phyloP scores from a whole-genome alignment of 371 early-diverging fungal genomes.

The Haplosporangium sp. region DNA sequence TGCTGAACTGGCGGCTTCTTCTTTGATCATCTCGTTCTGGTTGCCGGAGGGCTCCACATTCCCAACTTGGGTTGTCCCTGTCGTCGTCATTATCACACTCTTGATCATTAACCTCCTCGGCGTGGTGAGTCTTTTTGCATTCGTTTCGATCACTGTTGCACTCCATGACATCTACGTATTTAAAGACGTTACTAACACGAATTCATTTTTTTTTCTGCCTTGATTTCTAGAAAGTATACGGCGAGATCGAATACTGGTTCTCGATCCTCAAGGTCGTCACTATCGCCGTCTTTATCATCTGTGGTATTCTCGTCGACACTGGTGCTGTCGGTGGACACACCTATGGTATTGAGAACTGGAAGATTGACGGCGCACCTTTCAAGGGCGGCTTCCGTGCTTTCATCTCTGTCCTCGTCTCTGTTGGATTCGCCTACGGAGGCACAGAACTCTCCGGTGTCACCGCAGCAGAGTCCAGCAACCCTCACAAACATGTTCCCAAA shows the following conservation, averaged over 20 bases:
- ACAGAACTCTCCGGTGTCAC: slow-evolving; percentile 77
- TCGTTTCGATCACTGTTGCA: too few relatives aligned
- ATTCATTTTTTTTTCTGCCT: neutral
- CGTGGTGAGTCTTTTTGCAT: slow-evolving; percentile 52
- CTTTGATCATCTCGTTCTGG: slow-evolving; percentile 83
- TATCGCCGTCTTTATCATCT: slow-evolving; percentile 75
- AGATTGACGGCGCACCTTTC: slow-evolving; percentile 78
- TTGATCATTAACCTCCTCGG: slow-evolving; percentile 71
- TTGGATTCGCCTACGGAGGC: slow-evolving; percentile 87
- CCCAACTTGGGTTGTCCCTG: slow-evolving; percentile 67
- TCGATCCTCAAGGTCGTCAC: slow-evolving; percentile 73
- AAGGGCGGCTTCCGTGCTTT: slow-evolving; percentile 77
- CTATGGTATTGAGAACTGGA: slow-evolving; percentile 83
- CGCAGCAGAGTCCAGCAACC: slow-evolving; percentile 55
- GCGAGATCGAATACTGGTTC: slow-evolving; percentile 84
- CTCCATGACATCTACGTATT: too few relatives aligned
- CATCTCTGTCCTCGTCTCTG: slow-evolving; percentile 67
- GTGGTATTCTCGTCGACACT: slow-evolving; percentile 74
- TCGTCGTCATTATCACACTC: slow-evolving; percentile 68
- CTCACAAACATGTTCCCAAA: slow-evolving; percentile 69
- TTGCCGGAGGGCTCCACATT: slow-evolving; percentile 58
- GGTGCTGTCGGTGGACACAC: slow-evolving; percentile 70
- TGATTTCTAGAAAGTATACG: slow-evolving; percentile 59
- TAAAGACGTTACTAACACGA: too few relatives aligned
- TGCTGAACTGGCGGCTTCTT: slow-evolving; percentile 81